Evolutionary conservation across 2,329 filamentous ascomycete genomes (phyloP).

Genomic region (Coniochaeta prunicola): DNA sequence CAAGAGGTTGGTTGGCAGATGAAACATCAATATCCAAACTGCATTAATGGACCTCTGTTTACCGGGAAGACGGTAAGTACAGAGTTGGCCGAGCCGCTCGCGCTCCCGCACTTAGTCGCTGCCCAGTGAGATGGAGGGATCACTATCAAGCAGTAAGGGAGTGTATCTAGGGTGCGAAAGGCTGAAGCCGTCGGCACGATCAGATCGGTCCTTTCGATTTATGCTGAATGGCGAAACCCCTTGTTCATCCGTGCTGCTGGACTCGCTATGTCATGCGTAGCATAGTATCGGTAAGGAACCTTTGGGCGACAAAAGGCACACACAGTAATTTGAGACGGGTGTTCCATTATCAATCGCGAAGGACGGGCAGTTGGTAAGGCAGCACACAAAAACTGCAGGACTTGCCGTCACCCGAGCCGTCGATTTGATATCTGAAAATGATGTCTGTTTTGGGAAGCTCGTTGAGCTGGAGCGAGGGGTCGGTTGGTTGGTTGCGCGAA

Average conservation of each 20-base stretch:
- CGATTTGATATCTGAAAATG: neutral
- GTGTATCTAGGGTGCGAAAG: neutral
- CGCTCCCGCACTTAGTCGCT: neutral
- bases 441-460: neutral
- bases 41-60: neutral
- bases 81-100: neutral
- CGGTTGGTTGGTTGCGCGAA: neutral
- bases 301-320: neutral
- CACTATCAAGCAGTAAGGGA: neutral
- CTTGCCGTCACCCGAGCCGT: neutral
- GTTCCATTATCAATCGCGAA: neutral
- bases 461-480: neutral
- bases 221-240: neutral
- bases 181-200: neutral
- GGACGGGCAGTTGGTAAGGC: neutral
- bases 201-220: neutral
- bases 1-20: neutral
- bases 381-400: neutral
- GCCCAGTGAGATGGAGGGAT: neutral
- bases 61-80: neutral
- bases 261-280: neutral
- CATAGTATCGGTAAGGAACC: neutral
- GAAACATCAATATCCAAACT: neutral
- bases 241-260: neutral
- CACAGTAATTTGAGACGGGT: neutral